These are phyloP conservation scores for Allium cepa DNA, from an alignment of 106 monocot genomes.

Conservation along the genomic window DNA sequence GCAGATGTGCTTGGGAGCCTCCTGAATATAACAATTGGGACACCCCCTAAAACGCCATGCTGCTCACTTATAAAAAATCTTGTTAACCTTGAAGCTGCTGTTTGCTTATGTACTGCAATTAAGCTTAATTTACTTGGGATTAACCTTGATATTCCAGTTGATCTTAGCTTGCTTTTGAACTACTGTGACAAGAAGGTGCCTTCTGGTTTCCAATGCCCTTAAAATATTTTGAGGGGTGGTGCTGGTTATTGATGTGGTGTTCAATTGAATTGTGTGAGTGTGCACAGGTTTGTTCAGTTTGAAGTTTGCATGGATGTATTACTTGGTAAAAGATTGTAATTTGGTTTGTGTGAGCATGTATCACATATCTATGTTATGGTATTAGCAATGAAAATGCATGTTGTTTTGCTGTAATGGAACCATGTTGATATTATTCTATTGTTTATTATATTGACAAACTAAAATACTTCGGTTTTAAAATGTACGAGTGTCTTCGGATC, in stretches of 20 bases:
- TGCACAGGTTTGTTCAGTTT: too few species aligned
- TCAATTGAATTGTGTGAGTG: not conserved
- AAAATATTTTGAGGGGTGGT: not conserved
- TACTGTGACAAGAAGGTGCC: constrained; percentile 14
- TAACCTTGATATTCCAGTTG: constrained; percentile 9
- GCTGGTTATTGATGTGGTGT: not conserved
- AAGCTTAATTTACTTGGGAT: constrained; percentile 16
- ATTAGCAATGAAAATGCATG: too few species aligned
- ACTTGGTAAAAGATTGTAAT: too few species aligned
- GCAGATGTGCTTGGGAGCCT: constrained; percentile 37
- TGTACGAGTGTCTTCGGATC: too few species aligned
- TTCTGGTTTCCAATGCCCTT: constrained; percentile 15
- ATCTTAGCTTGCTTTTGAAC: constrained; percentile 17
- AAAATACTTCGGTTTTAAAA: too few species aligned
- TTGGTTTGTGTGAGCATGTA: too few species aligned
- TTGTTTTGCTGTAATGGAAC: too few species aligned
- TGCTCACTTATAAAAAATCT: constrained; percentile 13
- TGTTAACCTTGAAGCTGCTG: constrained; percentile 15
- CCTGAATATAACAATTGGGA: constrained; percentile 5
- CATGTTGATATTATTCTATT: too few species aligned
- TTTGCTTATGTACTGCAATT: constrained; percentile 15
- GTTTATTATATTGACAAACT: too few species aligned
- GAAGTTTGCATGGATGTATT: too few species aligned
- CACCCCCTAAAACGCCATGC: constrained; percentile 16
- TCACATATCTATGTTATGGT: too few species aligned